These are phyloP conservation scores for Trametes elegans DNA, from an alignment of 768 basidiomycete species.

Conservation along the genomic window DNA sequence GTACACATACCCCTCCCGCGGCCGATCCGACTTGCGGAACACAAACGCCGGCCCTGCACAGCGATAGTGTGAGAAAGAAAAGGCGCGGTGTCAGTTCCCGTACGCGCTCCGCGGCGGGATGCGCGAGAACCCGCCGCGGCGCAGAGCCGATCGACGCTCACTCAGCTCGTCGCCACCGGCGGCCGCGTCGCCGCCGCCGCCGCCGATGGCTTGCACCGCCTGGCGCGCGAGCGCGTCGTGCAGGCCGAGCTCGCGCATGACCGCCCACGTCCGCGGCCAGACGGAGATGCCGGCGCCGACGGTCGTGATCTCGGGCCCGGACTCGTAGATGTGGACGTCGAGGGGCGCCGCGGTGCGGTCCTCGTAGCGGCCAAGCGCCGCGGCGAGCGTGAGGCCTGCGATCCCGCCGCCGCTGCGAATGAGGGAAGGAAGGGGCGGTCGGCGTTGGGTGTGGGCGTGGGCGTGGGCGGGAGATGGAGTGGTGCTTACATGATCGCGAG, in stretches of 20 bases:
- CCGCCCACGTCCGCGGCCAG: conserved; percentile 45
- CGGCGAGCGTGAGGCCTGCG: conserved; percentile 43
- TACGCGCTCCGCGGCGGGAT: too few species aligned
- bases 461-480: neutral
- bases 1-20: conserved; percentile 21
- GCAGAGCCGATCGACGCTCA: neutral
- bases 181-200: neutral
- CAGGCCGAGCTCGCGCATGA: conserved; percentile 44
- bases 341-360: conserved; percentile 35
- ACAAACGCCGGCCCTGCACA: conserved; percentile 23
- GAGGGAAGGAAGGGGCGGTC: too few species aligned
- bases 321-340: conserved; percentile 41
- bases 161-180: neutral
- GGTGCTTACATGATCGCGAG: conserved; percentile 7
- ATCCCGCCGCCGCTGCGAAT: conserved; percentile 36
- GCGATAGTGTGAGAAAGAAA: too few species aligned
- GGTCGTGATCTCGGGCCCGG: conserved; percentile 38
- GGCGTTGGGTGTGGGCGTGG: neutral
- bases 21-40: conserved; percentile 23
- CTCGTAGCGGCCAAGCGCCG: conserved; percentile 34
- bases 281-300: conserved; percentile 44
- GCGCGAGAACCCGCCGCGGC: too few species aligned
- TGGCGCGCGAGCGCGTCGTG: conserved; percentile 19
- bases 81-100: too few species aligned
- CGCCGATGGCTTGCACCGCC: conserved; percentile 14